A percentile compares a stretch with the other conserved stretches of the same genome.
These are phyloP conservation scores for Chaetomium tenue DNA, from an alignment of 495 filamentous ascomycete species.

Conservation along the genomic window DNA sequence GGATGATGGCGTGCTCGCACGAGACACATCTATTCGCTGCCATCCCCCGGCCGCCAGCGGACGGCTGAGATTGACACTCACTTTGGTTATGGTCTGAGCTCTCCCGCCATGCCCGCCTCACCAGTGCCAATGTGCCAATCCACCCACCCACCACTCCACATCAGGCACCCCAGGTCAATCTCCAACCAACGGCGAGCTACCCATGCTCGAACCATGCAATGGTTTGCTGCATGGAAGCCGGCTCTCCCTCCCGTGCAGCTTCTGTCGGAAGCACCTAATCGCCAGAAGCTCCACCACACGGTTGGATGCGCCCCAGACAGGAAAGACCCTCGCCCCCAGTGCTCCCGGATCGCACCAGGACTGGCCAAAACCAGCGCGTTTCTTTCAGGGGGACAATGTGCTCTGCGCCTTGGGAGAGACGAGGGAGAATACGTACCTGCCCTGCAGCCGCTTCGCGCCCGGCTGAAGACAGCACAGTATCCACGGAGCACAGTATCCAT, in stretches of 20 bases:
- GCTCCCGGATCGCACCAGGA: conserved; percentile 30
- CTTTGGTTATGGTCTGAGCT: conserved; percentile 12
- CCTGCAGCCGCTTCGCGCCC: conserved; percentile 27
- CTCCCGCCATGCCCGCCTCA: conserved; percentile 1
- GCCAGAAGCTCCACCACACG: conserved; percentile 25
- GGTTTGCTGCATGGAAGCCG: conserved; percentile 31
- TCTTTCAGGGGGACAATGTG: neutral
- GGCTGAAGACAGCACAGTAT: conserved; percentile 12
- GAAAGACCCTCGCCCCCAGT: conserved; percentile 29
- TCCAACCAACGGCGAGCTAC: conserved; percentile 4
- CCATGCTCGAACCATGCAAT: conserved; percentile 18
- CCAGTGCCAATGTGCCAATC: neutral
- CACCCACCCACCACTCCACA: neutral
- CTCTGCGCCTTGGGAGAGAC: conserved; percentile 14
- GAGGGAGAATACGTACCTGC: conserved; percentile 25
- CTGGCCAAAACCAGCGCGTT: conserved; percentile 26
- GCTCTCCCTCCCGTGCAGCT: conserved; percentile 23
- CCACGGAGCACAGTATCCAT: no score
- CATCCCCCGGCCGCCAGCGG: conserved; percentile 11
- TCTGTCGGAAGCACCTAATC: conserved; percentile 26
- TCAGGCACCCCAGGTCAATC: neutral
- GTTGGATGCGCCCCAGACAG: conserved; percentile 28
- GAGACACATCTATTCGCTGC: conserved; percentile 17
- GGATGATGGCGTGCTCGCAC: conserved; percentile 17
- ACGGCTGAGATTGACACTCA: conserved; percentile 13